Evolutionary conservation across 2,329 filamentous ascomycete species (phyloP).

Genomic region (Fusarium bactridioides): DNA sequence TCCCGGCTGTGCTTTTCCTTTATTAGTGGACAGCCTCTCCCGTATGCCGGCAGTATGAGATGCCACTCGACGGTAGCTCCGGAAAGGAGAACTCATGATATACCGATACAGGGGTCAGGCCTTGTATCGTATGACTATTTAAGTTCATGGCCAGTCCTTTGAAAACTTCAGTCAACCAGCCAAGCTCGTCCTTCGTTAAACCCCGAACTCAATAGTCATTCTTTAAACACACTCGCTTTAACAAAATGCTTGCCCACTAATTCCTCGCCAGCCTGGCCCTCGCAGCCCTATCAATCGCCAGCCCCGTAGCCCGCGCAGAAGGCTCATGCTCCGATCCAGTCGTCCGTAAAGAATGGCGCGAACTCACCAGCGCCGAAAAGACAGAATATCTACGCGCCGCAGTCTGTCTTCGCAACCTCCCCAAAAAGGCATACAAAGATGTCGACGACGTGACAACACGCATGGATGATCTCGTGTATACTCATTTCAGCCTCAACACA

Average conservation of each 20-base stretch:
- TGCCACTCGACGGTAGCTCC: neutral
- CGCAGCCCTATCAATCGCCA: neutral
- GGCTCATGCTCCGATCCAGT: neutral
- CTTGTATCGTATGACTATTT: neutral
- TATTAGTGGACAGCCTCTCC: neutral
- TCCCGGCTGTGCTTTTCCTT: neutral
- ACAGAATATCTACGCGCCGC: conserved; percentile 11
- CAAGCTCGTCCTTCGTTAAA: neutral
- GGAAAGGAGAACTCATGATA: neutral
- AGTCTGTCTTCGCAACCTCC: conserved; percentile 12
- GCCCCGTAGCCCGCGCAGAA: neutral
- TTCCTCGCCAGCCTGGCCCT: neutral
- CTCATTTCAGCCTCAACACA: neutral
- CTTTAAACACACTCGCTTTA: neutral
- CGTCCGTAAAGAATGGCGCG: conserved; percentile 19
- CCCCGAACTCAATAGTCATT: neutral
- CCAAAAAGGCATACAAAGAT: neutral
- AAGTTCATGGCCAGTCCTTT: neutral
- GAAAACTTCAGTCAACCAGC: neutral
- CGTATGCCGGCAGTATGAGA: neutral
- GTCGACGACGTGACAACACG: neutral
- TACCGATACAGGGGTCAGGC: neutral
- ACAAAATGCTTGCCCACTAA: neutral
- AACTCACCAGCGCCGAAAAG: conserved; percentile 8
- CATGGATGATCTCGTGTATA: conserved; percentile 7